Base-by-base conservation (phyloP, 139 green algal species). In the Coccomyxa sp. region DNA sequence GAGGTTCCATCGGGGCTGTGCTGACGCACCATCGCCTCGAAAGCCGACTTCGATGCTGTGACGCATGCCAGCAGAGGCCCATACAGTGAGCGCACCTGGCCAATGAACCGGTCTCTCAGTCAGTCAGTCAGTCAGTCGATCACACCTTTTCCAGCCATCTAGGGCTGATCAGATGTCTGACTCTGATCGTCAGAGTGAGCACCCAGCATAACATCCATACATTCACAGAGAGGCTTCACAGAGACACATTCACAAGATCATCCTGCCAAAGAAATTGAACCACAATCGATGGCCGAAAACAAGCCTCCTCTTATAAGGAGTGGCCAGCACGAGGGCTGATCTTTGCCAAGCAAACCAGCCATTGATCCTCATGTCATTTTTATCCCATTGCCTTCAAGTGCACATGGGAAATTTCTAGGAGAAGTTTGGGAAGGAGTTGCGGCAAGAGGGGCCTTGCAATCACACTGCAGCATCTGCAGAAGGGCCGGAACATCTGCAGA, bases 61-160 rank as follows among this genome's bases (percentile, higher is more conserved):
- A 98, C 92, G 68, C 90, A 94, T 0, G 95, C 92, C 80, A 98
- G 88, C 84, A 97, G 86, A 0, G 94, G 94, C 12, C 94, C 94
- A 80, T 96, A 97, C 23, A 98, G 91, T 1, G 91, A 67, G 67
- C 82, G 79, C 10, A 95, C 85, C 90, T 93, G 85, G 21, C 4
- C 66, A 74, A 27, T 51, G 38, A 51, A 51, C 38, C 38, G 17
- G 15, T 71, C 16, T 15, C 68, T 15, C 18, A 77, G 68, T 16
- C 68, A 77, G 25, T 32, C n/a, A 31, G 21, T 23, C 21, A 77
- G 13, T 28, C 30, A 15, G n/a, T 28, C n/a, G 21, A 77, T 77
- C 68, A 15, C 18, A 17, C 18, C 27, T 78, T 16, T 68, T 68
- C 60, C 60, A 25, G 14, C 16, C 60, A 68, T 14, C 15, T 16